Base-by-base conservation (phyloP, 169 alveolate genomes). In the Eimeria brunetti region DNA sequence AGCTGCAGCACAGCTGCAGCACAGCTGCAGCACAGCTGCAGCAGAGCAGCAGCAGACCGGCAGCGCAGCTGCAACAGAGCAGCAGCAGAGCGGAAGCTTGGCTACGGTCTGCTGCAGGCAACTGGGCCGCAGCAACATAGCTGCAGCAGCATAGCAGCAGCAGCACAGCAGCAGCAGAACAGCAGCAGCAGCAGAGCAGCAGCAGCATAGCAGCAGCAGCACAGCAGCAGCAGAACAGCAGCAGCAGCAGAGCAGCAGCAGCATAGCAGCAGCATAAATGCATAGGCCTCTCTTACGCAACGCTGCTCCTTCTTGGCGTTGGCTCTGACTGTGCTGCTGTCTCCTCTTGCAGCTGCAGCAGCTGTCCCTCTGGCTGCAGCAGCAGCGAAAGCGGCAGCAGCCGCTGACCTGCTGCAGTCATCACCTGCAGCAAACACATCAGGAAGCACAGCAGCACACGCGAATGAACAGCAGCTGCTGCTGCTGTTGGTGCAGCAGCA, bases 341-440 rank as follows among this genome's bases (percentile, higher is more conserved):
- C 80, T 84, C 91, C 91, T 84, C 91, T 11, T 60, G 91, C 91
- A 84, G 91, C 91, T 46, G 78, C 46, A 84, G 36, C 38, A 44
- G 80, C 80, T 33, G 38, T 41, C 91, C 91, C 60, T 84, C 91
- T 4, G 62, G 91, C 91, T 38, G 80, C 91, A 84, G 91, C 91
- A 84, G 51, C 58, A 84, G 44, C n/a, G 91, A 84, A 1, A 84
- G 91, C n/a, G 91, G 91, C 78, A 84, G 80, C 78, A 84, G 67
- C 91, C 91, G 91, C 80, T 84, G 91, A 5, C 80, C 91, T 46
- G 80, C 56, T 44, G 91, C 91, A 2, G 91, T 84, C 76, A 84
- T 22, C 78, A 60, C 91, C 91, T 84, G 91, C 91, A 84, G 75
- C 91, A 84, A 81, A 22, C 80, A 58, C 60, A 58, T 56, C 46